phyloP scores from a whole-genome alignment of 176 grass and related monocot species.

The Poa annua region DNA sequence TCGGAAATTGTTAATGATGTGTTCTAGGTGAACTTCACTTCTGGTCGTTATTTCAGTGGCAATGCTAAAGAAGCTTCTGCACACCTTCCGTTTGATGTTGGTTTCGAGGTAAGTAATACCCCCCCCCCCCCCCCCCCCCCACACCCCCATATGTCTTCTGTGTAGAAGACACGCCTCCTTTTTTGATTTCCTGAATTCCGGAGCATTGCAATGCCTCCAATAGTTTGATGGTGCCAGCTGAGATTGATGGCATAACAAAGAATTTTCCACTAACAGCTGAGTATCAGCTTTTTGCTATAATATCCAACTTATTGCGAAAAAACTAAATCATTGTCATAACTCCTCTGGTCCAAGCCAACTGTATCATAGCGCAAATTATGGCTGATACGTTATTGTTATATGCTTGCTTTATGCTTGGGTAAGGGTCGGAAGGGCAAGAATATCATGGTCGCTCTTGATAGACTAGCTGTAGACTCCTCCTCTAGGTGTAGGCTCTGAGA shows the following conservation, averaged over 20 bases:
- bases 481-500: neutral
- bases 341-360: neutral
- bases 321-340: neutral
- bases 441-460: neutral
- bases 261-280: neutral
- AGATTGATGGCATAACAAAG: neutral
- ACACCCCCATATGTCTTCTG: neutral
- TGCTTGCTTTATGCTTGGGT: neutral
- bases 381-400: neutral
- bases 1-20: slow-evolving; percentile 6
- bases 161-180: neutral
- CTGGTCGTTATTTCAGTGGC: slow-evolving; percentile 80
- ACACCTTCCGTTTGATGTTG: slow-evolving; percentile 93
- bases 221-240: neutral
- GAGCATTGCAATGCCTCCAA: neutral
- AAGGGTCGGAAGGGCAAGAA: neutral
- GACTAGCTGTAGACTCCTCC: neutral
- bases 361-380: neutral
- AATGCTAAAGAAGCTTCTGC: slow-evolving; percentile 64
- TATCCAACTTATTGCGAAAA: neutral
- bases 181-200: slow-evolving; percentile 5
- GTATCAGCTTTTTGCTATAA: neutral
- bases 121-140: too few relatives aligned
- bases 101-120: slow-evolving; percentile 70
- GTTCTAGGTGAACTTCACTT: slow-evolving; percentile 89